These are phyloP conservation scores for Neopestalotiopsis sp. DNA, from an alignment of 2,329 filamentous ascomycete species.

Conservation along the genomic window DNA sequence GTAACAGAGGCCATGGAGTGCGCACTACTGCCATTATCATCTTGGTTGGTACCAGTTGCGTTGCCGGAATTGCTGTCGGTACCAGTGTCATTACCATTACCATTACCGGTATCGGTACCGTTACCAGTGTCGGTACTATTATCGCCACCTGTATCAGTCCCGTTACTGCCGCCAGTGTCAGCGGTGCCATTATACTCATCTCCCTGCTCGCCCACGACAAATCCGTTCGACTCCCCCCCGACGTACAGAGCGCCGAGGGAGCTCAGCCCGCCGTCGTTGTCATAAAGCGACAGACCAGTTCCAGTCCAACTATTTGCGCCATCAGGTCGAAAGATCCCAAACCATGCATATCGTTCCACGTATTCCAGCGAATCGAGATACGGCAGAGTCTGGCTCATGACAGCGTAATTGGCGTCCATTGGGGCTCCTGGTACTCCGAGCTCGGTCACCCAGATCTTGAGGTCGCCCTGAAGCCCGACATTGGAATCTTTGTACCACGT, in stretches of 20 bases:
- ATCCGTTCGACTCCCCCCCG: constrained; percentile 44
- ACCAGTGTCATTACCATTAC: neutral
- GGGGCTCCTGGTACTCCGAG: constrained; percentile 42
- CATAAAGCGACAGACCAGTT: constrained; percentile 42
- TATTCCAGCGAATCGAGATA: constrained; percentile 41
- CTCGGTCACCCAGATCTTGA: constrained; percentile 46
- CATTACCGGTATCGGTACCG: constrained; percentile 1
- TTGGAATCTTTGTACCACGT: constrained; percentile 8
- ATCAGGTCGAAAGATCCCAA: constrained; percentile 44
- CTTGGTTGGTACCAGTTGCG: neutral
- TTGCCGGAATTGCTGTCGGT: neutral
- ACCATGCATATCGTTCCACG: constrained; percentile 48
- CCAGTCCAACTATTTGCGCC: constrained; percentile 48
- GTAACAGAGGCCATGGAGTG: neutral
- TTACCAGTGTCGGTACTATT: constrained; percentile 34
- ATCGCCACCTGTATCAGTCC: constrained; percentile 35
- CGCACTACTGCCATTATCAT: neutral
- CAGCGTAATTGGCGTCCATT: constrained; percentile 39
- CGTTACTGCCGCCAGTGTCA: constrained; percentile 22
- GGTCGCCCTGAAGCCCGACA: constrained; percentile 45
- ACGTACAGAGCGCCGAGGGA: constrained; percentile 44
- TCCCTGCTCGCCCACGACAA: constrained; percentile 35
- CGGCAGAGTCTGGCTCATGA: constrained; percentile 46
- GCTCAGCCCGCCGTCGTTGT: constrained; percentile 43
- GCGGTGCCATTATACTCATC: constrained; percentile 16